phyloP scores from a whole-genome alignment of 164 flowering plant genomes.

The Aristolochia fimbriata region DNA sequence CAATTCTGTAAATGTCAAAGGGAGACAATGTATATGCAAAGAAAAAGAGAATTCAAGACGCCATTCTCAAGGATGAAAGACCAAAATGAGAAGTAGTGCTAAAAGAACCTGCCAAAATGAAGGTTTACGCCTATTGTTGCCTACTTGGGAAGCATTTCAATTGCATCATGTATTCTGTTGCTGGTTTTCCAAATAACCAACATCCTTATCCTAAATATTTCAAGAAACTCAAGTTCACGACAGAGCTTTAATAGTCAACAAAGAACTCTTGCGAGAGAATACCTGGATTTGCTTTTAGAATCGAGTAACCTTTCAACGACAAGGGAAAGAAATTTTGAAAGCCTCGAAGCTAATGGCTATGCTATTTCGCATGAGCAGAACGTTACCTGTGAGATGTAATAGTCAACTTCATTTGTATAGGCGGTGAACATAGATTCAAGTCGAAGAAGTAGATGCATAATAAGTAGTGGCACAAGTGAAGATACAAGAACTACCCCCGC shows the following conservation, averaged over 20 bases:
- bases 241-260: neutral
- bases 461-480: neutral
- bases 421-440: neutral
- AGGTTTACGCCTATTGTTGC: conserved; percentile 91
- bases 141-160: conserved; percentile 81
- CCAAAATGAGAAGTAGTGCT: neutral
- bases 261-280: conserved; percentile 5
- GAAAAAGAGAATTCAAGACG: neutral
- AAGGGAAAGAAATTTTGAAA: conserved; percentile 64
- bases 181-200: conserved; percentile 73
- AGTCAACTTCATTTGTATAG: neutral
- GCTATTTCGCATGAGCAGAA: conserved; percentile 61
- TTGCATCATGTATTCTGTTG: conserved; percentile 84
- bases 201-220: conserved; percentile 61
- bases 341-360: conserved; percentile 59
- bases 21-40: neutral
- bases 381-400: conserved; percentile 47
- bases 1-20: conserved; percentile 43
- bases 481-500: neutral
- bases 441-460: neutral
- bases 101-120: conserved; percentile 63
- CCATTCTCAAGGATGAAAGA: too few species aligned
- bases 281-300: conserved; percentile 74
- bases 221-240: neutral
- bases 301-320: conserved; percentile 83